Evolutionary conservation across 805 yeast genomes (phyloP).

Genomic region (Candida yuanshanica): DNA sequence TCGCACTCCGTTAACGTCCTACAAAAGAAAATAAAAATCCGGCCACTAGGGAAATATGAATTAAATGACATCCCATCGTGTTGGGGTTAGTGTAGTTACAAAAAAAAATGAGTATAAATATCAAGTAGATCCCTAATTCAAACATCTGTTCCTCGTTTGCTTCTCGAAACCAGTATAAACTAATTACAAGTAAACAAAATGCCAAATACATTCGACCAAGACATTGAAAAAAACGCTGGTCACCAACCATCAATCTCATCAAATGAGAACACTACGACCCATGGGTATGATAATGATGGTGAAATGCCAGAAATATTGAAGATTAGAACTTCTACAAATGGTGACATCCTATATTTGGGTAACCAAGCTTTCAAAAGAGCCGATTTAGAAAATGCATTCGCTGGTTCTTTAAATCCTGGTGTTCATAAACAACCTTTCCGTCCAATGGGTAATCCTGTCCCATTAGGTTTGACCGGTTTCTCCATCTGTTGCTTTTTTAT

Average conservation of each 20-base stretch:
- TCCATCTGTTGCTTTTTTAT: constrained; percentile 53
- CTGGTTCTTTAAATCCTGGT: constrained; percentile 46
- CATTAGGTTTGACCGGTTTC: constrained; percentile 67
- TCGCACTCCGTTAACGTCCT: not conserved
- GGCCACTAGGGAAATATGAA: not conserved
- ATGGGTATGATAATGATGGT: constrained; percentile 6
- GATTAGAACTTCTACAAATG: constrained; percentile 26
- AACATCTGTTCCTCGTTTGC: no score
- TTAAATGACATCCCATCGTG: not conserved
- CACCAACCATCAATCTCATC: not conserved
- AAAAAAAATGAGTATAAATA: not conserved
- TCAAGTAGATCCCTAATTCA: no score
- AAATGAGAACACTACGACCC: constrained; percentile 1
- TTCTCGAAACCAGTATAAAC: no score
- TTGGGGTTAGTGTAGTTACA: not conserved
- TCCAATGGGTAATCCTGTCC: constrained; percentile 69
- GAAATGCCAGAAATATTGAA: constrained; percentile 10
- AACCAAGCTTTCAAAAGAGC: constrained; percentile 38
- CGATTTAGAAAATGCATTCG: constrained; percentile 60
- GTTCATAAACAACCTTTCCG: constrained; percentile 41
- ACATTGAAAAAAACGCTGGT: not conserved
- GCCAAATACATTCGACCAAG: not conserved
- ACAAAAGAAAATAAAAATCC: not conserved
- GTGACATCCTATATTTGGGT: constrained; percentile 35
- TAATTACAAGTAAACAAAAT: not conserved